Evolutionary conservation across 148 eudicot species (phyloP), one percentile per base, ranked within the genome.

Genomic region (Chenopodium formosanum): DNA sequence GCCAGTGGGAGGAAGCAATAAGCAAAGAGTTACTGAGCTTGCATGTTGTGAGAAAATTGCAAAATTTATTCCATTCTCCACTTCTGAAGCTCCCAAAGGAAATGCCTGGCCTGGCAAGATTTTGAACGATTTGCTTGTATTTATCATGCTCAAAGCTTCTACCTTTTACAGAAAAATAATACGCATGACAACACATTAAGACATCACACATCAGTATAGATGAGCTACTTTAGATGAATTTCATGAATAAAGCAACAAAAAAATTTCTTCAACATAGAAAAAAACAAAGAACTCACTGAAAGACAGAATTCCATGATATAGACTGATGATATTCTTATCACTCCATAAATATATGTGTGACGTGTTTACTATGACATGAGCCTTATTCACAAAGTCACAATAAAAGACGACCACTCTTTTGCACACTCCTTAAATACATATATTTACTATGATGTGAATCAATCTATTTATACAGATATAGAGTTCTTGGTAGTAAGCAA

Each of bases 11-110:
- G 87, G 90, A 81, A 90, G 89, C 63, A 83, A 77, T 73, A 97
- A 88, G 86, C 97, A 94, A 77, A 97, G 98, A 25, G 91, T 89
- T 69, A 94, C 91, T 68, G 93, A 85, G 63, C 91, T 90, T 66
- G 99, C 99, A 87, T 97, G 94, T 81, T 83, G 97, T 60, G 99
- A 92, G 82, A 92, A 97, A 85, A 97, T 87, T 31, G 99, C 89
- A 83, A 97, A 97, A 85, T 97, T 97, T 81, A 90, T 85, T 78
- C 99, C 97, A 84, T 79, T 86, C 85, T 92, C 97, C 44, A 86
- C 88, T 88, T 90, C 93, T n/a, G 99, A 97, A 40, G 90, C 98
- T 82, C 99, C 99, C 71, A 97, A 81, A 29, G 99, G 99, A 88
- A 86, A 88, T 70, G 98, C 91, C 82, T 85, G 90, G 78, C 99